Conservation (phyloP, 176 grass and related monocot species). For the Lolium multiflorum region DNA sequence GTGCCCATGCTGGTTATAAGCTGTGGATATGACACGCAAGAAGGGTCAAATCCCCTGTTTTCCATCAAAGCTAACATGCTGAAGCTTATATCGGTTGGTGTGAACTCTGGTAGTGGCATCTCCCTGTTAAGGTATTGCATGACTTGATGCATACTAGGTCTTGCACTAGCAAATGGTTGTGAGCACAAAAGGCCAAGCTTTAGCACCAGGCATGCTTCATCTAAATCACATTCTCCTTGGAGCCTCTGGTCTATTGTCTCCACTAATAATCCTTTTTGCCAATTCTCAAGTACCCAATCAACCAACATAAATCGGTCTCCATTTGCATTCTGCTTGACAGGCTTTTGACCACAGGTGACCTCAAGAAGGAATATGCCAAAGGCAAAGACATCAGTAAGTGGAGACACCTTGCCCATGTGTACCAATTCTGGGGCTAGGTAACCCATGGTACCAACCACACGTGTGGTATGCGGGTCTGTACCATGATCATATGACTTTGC, state of each 20-base stretch:
- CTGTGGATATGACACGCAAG: not conserved
- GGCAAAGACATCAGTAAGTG: constrained; percentile 12
- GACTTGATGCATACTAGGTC: constrained; percentile 10
- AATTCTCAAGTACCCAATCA: constrained; percentile 15
- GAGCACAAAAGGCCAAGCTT: constrained; percentile 18
- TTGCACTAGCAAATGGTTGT: constrained; percentile 21
- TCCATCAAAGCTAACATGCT: constrained; percentile 23
- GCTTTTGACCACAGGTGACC: constrained; percentile 18
- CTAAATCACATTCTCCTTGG: not conserved
- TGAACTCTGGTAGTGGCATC: constrained; percentile 15
- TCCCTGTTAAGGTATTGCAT: constrained; percentile 11
- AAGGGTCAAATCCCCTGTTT: constrained; percentile 14
- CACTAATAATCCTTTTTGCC: not conserved
- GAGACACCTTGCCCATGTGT: constrained; percentile 5
- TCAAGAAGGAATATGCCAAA: constrained; percentile 23
- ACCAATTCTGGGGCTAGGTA: constrained; percentile 17
- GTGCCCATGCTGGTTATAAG: not conserved
- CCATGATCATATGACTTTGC: constrained; percentile 30
- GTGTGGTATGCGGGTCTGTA: not conserved
- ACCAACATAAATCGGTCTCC: constrained; percentile 5
- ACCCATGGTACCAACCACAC: constrained; percentile 14
- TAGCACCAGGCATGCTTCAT: not conserved
- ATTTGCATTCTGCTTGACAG: not conserved
- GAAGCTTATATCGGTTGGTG: constrained; percentile 18
- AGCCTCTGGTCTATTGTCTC: constrained; percentile 20